phyloP scores from a whole-genome alignment of 176 grass and related monocot genomes.

The Avena sativa region DNA sequence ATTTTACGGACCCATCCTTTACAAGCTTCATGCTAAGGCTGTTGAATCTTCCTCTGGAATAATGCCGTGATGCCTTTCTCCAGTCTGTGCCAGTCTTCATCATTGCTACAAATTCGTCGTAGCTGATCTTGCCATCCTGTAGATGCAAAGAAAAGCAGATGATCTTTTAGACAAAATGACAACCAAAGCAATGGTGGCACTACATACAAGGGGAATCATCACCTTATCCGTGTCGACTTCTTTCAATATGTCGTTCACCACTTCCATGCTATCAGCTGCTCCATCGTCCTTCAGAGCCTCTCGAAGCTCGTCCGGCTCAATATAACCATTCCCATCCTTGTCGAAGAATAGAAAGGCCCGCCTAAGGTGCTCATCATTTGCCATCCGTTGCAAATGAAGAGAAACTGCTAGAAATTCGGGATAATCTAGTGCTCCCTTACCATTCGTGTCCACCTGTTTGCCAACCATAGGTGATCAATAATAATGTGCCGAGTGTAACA shows the following conservation, averaged over 20 bases:
- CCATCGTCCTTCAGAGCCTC: conserved; percentile 86
- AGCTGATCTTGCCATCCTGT: conserved; percentile 97
- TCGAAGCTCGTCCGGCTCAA: conserved; percentile 87
- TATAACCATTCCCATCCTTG: conserved; percentile 94
- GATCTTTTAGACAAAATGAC: conserved; percentile 21
- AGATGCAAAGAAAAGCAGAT: conserved; percentile 19
- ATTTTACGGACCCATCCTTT: conserved; percentile 93
- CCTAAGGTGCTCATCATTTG: conserved; percentile 90
- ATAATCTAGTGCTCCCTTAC: conserved; percentile 86
- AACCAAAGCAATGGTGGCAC: not conserved
- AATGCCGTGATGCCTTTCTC: conserved; percentile 98
- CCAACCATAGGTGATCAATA: conserved; percentile 39
- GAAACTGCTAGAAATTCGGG: conserved; percentile 94
- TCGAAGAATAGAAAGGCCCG: conserved; percentile 95
- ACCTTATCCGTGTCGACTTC: conserved; percentile 99
- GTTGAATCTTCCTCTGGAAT: conserved; percentile 99
- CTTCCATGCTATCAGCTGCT: conserved; percentile 81
- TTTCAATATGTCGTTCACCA: conserved; percentile 92
- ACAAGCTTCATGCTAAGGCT: conserved; percentile 97
- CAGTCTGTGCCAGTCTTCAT: conserved; percentile 99
- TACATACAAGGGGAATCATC: conserved; percentile 11
- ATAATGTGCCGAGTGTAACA: not conserved
- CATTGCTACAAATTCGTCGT: conserved; percentile 99
- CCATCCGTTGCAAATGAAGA: conserved; percentile 99
- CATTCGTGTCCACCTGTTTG: conserved; percentile 93